Conservation (phyloP, 768 basidiomycete genomes). For the Serendipita indica region DNA sequence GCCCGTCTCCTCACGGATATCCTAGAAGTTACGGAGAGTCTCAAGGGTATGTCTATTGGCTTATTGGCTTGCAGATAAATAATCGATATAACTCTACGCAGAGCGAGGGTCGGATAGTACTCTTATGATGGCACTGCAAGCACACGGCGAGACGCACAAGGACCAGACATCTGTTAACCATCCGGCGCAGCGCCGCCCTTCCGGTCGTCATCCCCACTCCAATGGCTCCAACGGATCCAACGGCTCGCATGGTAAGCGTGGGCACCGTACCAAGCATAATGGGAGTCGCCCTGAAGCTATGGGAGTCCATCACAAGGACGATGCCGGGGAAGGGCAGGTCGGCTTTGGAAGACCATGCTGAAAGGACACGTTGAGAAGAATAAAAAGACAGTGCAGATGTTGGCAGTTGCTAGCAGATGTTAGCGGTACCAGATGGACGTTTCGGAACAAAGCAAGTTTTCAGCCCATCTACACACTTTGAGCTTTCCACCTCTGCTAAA, state of each 20-base stretch:
- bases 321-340: background rate
- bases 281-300: background rate
- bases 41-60: conserved; percentile 27
- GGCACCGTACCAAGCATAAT: background rate
- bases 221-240: no score
- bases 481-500: no score
- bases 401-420: no score
- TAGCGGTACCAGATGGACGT: no score
- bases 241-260: background rate
- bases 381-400: no score
- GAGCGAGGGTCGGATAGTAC: background rate
- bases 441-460: no score
- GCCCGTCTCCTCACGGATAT: conserved; percentile 56
- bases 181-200: background rate
- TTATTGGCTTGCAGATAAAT: background rate
- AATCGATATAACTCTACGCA: background rate
- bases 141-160: background rate
- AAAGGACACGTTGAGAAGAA: no score
- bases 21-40: conserved; percentile 47
- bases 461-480: no score
- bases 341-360: conserved; percentile 8
- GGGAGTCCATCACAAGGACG: background rate
- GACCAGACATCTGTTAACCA: background rate
- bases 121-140: conserved; percentile 1
- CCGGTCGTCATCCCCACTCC: background rate